Conservation (phyloP, 2,329 filamentous ascomycete species). For the Amphichorda felina region DNA sequence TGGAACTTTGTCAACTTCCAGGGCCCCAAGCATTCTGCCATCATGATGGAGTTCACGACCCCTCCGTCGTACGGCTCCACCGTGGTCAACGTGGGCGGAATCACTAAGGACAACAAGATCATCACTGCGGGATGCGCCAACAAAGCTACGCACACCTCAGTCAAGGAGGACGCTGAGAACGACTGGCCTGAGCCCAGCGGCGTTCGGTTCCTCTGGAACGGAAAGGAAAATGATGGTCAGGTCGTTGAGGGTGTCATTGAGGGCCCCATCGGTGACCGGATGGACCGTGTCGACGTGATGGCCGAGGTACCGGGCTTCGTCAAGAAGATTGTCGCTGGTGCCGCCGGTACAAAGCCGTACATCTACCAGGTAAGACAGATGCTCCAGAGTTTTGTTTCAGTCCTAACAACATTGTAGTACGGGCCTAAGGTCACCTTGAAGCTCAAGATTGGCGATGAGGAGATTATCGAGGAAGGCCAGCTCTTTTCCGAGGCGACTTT, state of each 20-base stretch:
- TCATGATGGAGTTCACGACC: slow-evolving; percentile 94
- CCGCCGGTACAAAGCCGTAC: slow-evolving; percentile 88
- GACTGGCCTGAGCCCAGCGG: slow-evolving; percentile 81
- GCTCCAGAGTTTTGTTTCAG: no score
- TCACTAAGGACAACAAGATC: slow-evolving; percentile 72
- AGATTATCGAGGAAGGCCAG: slow-evolving; percentile 64
- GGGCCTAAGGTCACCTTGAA: slow-evolving; percentile 61
- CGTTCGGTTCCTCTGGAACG: slow-evolving; percentile 67
- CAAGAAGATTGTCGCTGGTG: slow-evolving; percentile 81
- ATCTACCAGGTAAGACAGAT: slow-evolving; percentile 95
- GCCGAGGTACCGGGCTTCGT: slow-evolving; percentile 91
- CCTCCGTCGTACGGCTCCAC: slow-evolving; percentile 87
- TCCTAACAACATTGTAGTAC: slow-evolving; percentile 42
- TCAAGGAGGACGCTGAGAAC: slow-evolving; percentile 62
- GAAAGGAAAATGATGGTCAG: slow-evolving; percentile 66
- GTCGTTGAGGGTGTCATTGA: slow-evolving; percentile 57
- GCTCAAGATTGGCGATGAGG: slow-evolving; percentile 73
- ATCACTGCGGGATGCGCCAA: slow-evolving; percentile 58
- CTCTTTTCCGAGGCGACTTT: slow-evolving; percentile 93
- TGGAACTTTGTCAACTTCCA: slow-evolving; percentile 97
- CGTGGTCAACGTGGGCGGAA: slow-evolving; percentile 68
- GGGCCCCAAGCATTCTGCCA: slow-evolving; percentile 70
- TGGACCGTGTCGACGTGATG: slow-evolving; percentile 86
- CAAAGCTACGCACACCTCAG: slow-evolving; percentile 55
- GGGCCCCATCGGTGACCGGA: slow-evolving; percentile 52